Evolutionary conservation across 306 rosid species (phyloP).

Genomic region (Trifolium subterraneum): DNA sequence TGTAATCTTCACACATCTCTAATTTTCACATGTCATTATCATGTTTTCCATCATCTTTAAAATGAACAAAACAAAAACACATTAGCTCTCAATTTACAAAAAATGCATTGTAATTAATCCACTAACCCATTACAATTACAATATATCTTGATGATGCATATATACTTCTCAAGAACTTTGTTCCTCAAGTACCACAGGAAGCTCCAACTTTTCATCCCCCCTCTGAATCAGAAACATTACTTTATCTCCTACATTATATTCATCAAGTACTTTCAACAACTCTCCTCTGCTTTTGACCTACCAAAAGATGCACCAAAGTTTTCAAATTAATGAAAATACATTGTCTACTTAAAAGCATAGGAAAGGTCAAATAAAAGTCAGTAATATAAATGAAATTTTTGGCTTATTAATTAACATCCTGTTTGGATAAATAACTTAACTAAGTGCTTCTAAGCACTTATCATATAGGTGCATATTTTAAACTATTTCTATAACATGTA

Average conservation of each 20-base stretch:
- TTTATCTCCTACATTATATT: conserved; percentile 73
- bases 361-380: conserved; percentile 5
- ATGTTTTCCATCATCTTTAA: neutral
- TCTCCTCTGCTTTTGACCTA: conserved; percentile 90
- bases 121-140: conserved; percentile 4
- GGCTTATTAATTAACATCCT: conserved; percentile 2
- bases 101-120: conserved; percentile 3
- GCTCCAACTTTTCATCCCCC: conserved; percentile 69
- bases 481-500: no score
- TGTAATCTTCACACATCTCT: no score
- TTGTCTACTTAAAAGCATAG: conserved; percentile 1
- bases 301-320: conserved; percentile 29
- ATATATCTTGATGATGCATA: neutral
- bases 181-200: conserved; percentile 74
- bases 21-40: no score
- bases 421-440: neutral
- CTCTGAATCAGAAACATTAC: conserved; percentile 70
- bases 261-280: conserved; percentile 75
- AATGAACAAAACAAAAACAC: neutral
- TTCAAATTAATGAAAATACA: neutral
- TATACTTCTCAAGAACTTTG: conserved; percentile 48
- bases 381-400: conserved; percentile 29
- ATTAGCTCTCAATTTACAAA: neutral
- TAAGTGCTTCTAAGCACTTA: no score
- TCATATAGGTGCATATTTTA: no score